These are phyloP conservation scores for Asterochloris sp. DNA, from an alignment of 139 green algal genomes.

Conservation along the genomic window DNA sequence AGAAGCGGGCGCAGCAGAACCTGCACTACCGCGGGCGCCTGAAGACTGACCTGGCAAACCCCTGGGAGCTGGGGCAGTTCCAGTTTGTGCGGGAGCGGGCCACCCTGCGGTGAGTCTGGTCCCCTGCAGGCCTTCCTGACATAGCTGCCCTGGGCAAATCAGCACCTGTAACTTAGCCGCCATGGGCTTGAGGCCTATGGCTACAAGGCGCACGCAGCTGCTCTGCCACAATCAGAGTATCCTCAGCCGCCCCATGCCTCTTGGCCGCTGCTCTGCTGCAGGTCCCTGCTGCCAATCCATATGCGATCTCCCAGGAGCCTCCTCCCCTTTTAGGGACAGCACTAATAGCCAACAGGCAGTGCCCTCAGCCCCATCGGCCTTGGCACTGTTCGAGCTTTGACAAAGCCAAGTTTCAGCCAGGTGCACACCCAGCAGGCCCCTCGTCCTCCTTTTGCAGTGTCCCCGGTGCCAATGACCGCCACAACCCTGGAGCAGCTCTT, in stretches of 20 bases:
- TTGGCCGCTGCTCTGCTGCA: no score
- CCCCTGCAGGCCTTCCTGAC: neutral
- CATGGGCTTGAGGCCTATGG: neutral
- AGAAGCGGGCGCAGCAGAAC: neutral
- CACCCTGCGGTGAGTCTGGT: neutral
- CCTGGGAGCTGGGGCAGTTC: slow-evolving; percentile 7
- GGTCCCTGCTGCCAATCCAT: no score
- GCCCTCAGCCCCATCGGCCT: no score
- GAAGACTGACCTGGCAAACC: slow-evolving; percentile 1
- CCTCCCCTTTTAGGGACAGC: no score
- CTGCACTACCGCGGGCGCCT: neutral
- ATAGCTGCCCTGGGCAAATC: neutral
- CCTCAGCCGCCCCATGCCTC: no score
- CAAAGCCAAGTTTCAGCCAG: no score
- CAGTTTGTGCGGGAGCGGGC: slow-evolving; percentile 5
- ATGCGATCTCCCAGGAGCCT: no score
- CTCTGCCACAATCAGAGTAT: neutral
- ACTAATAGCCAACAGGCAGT: no score
- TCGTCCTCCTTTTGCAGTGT: neutral
- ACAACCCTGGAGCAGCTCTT: neutral
- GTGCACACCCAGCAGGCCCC: no score
- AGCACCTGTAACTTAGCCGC: neutral
- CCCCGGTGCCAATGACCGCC: slow-evolving; percentile 8
- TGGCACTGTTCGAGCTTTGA: no score
- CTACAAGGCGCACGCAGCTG: neutral